These are phyloP conservation scores for Pichia sp. DNA, from an alignment of 1,139 yeast genomes.

Conservation along the genomic window DNA sequence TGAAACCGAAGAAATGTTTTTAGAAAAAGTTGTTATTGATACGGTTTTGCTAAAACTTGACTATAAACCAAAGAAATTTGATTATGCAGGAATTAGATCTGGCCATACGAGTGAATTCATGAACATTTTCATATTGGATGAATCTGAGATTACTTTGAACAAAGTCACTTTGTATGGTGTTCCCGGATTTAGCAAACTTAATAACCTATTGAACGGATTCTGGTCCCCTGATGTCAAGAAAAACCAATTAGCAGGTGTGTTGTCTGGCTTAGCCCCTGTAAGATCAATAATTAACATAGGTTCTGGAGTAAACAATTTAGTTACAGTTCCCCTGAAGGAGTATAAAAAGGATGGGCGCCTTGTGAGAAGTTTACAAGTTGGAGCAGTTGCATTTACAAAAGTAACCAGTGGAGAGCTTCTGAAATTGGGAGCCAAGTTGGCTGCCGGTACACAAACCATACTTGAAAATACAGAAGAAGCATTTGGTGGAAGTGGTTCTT, in stretches of 20 bases:
- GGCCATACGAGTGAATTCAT: constrained; percentile 84
- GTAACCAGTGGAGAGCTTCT: constrained; percentile 79
- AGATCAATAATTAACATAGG: constrained; percentile 75
- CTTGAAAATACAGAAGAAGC: constrained; percentile 77
- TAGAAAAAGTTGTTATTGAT: constrained; percentile 64
- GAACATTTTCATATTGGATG: constrained; percentile 85
- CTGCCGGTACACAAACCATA: constrained; percentile 82
- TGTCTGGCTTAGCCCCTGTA: constrained; percentile 81
- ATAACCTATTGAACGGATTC: constrained; percentile 49
- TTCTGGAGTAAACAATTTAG: constrained; percentile 67
- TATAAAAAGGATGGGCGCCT: constrained; percentile 69
- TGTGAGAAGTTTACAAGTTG: constrained; percentile 68
- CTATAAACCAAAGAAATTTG: constrained; percentile 87
- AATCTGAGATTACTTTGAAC: constrained; percentile 64
- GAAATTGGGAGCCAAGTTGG: constrained; percentile 77
- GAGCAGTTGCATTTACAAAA: constrained; percentile 71
- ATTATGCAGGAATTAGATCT: constrained; percentile 75
- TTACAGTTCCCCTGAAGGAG: constrained; percentile 70
- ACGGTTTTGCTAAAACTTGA: constrained; percentile 69
- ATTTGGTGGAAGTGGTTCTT: constrained; percentile 63
- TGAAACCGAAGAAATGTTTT: constrained; percentile 64
- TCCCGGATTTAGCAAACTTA: constrained; percentile 63
- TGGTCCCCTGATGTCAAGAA: constrained; percentile 88
- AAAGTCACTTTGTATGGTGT: constrained; percentile 68
- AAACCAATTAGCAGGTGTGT: constrained; percentile 72